Evolutionary conservation across 2,329 filamentous ascomycete species (phyloP).

Genomic region (Macrophomina tecta): DNA sequence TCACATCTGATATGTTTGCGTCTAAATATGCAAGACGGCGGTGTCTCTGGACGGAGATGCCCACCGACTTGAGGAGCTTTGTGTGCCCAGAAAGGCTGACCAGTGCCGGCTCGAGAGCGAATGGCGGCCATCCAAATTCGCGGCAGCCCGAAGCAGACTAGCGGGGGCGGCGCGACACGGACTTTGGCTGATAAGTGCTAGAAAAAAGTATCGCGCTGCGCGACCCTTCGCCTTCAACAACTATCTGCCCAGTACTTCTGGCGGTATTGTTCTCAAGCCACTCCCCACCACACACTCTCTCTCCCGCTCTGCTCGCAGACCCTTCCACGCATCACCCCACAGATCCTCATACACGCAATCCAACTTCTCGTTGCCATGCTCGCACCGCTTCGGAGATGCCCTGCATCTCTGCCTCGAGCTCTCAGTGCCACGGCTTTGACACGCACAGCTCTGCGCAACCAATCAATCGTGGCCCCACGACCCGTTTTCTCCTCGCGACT

Average conservation of each 20-base stretch:
- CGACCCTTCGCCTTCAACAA: constrained; percentile 13
- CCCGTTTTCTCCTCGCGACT: background rate
- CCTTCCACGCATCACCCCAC: background rate
- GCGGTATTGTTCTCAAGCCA: constrained; percentile 7
- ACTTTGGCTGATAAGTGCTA: background rate
- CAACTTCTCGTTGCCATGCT: constrained; percentile 42
- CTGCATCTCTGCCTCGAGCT: constrained; percentile 44
- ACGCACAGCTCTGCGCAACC: constrained; percentile 18
- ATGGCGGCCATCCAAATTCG: background rate
- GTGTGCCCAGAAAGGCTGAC: background rate
- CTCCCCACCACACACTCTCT: background rate
- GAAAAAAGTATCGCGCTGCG: constrained; percentile 20
- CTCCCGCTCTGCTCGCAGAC: background rate
- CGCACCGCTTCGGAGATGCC: constrained; percentile 48
- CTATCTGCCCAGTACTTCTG: constrained; percentile 27
- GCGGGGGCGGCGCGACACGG: constrained; percentile 6
- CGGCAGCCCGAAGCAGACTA: background rate
- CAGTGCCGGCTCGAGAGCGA: background rate
- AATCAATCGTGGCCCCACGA: background rate
- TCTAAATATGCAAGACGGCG: background rate
- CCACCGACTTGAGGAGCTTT: no score
- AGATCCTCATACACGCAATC: background rate
- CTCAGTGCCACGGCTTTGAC: constrained; percentile 25
- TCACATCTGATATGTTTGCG: background rate
- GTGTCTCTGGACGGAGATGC: no score